Conservation (phyloP, 2,329 filamentous ascomycete species). For the Xylariaceae sp. region DNA sequence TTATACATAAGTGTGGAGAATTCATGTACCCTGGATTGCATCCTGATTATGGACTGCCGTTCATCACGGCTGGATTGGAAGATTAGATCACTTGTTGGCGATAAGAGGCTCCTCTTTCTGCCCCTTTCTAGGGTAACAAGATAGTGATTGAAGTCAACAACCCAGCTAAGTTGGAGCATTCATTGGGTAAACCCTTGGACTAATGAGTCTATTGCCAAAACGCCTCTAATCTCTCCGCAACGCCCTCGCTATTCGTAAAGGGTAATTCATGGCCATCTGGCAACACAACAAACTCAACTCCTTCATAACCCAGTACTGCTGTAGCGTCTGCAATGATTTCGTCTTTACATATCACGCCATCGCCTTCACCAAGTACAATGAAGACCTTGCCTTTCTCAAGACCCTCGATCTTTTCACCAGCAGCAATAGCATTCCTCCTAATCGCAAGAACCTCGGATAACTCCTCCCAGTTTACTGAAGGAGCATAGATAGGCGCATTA, state of each 20-base stretch:
- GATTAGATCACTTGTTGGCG: too few species aligned
- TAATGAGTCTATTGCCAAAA: slow-evolving; percentile 15
- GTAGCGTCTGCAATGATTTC: slow-evolving; percentile 61
- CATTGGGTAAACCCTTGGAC: background rate
- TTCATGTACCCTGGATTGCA: too few species aligned
- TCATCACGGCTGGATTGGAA: too few species aligned
- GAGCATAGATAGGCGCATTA: slow-evolving; percentile 63
- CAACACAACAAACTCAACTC: slow-evolving; percentile 52
- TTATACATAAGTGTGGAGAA: too few species aligned
- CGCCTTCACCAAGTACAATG: slow-evolving; percentile 61
- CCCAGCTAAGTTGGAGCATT: too few species aligned
- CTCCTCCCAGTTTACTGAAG: slow-evolving; percentile 58
- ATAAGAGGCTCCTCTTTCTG: too few species aligned
- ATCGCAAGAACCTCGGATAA: slow-evolving; percentile 47
- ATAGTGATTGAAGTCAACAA: too few species aligned
- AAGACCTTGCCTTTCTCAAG: slow-evolving; percentile 50
- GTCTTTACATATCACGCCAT: slow-evolving; percentile 62
- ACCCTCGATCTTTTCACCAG: slow-evolving; percentile 30
- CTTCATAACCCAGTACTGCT: slow-evolving; percentile 53
- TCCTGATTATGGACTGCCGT: too few species aligned
- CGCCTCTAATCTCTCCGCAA: slow-evolving; percentile 42
- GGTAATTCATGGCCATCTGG: slow-evolving; percentile 68
- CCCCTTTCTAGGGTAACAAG: too few species aligned
- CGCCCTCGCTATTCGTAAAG: slow-evolving; percentile 55
- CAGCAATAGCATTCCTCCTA: slow-evolving; percentile 16